These are phyloP conservation scores for Alternaria postmessia DNA, from an alignment of 2,329 filamentous ascomycete genomes.

Conservation along the genomic window DNA sequence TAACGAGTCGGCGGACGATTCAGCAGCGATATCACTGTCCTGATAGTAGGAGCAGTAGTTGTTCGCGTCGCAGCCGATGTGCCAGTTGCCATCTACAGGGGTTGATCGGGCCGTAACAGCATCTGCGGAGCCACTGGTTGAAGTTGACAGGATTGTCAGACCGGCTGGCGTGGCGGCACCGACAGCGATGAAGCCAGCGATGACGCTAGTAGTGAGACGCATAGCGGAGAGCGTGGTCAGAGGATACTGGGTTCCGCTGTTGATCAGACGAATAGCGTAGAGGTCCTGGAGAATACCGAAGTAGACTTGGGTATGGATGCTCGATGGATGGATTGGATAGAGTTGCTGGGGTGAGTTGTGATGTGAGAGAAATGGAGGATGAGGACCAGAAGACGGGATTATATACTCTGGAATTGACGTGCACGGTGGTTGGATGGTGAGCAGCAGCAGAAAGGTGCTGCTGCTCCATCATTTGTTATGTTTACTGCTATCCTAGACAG, in stretches of 20 bases:
- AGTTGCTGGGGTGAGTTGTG: constrained; percentile 18
- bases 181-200: constrained; percentile 21
- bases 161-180: constrained; percentile 13
- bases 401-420: constrained; percentile 12
- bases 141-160: not conserved
- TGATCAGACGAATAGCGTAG: not conserved
- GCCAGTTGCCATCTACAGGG: constrained; percentile 7
- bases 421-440: not conserved
- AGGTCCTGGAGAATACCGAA: not conserved
- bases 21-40: not conserved
- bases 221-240: constrained; percentile 7
- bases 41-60: constrained; percentile 17
- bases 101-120: not conserved
- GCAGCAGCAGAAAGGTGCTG: constrained; percentile 3
- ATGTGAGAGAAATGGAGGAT: constrained; percentile 14
- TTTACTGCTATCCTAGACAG: not conserved
- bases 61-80: constrained; percentile 16
- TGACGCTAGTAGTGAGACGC: constrained; percentile 14
- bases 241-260: not conserved
- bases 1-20: not conserved
- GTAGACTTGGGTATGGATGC: constrained; percentile 15
- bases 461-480: not conserved
- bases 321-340: constrained; percentile 17
- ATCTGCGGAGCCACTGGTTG: not conserved
- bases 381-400: constrained; percentile 8